A percentile compares a stretch with the other conserved stretches of the same genome.
Conservation (phyloP, 1,284 basidiomycete genomes). For the Marasmius tenuissimus region DNA sequence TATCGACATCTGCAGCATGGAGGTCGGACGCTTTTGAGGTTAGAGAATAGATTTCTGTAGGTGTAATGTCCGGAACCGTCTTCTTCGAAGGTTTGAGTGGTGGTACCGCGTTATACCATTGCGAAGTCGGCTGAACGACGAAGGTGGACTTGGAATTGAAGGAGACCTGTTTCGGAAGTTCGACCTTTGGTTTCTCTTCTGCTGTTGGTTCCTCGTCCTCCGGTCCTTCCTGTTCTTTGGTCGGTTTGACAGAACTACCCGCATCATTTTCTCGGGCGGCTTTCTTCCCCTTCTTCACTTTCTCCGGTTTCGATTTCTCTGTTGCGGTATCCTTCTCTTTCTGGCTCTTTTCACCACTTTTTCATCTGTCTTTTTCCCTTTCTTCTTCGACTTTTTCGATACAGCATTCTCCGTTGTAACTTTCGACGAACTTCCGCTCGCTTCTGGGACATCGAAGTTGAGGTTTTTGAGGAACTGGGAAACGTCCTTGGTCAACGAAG, state of each 20-base stretch:
- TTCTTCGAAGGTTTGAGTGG: slow-evolving; percentile 27
- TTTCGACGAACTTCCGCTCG: slow-evolving; percentile 19
- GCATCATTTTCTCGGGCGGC: slow-evolving; percentile 19
- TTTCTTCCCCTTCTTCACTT: slow-evolving; percentile 13
- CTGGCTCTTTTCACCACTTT: not conserved
- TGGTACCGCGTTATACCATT: slow-evolving; percentile 58
- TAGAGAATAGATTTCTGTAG: slow-evolving; percentile 45
- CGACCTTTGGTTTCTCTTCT: slow-evolving; percentile 21
- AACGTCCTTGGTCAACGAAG: slow-evolving; percentile 52
- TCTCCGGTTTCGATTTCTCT: slow-evolving; percentile 14
- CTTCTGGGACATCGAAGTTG: slow-evolving; percentile 40
- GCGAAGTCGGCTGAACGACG: slow-evolving; percentile 51
- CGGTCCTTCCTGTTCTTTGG: slow-evolving; percentile 13
- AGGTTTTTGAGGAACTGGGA: slow-evolving; percentile 60
- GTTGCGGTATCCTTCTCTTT: not conserved
- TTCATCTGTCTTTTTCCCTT: not conserved
- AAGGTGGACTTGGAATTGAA: slow-evolving; percentile 34
- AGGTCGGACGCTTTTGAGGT: slow-evolving; percentile 50
- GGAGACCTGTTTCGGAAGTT: slow-evolving; percentile 30
- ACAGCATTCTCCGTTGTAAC: slow-evolving; percentile 11
- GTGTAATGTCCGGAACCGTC: slow-evolving; percentile 35
- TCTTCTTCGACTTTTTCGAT: slow-evolving; percentile 11
- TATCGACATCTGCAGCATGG: slow-evolving; percentile 48
- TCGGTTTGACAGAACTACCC: slow-evolving; percentile 16
- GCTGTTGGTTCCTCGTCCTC: slow-evolving; percentile 4